Evolutionary conservation across 1,284 basidiomycete species (phyloP).

Genomic region (Entoloma clypeatum): DNA sequence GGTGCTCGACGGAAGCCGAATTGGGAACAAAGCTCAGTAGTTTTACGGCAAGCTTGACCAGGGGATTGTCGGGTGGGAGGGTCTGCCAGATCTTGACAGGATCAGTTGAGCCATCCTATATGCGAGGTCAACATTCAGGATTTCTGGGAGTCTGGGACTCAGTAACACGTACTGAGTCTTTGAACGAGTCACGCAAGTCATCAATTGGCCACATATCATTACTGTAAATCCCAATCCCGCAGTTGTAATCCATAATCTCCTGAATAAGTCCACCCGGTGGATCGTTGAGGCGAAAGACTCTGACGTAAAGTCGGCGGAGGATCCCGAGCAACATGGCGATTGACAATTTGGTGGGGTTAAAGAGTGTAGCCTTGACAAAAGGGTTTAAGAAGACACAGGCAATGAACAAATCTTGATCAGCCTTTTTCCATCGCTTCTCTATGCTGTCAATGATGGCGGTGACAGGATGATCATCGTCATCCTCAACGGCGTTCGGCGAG

Average conservation of each 20-base stretch:
- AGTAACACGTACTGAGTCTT: background rate
- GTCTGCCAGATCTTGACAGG: background rate
- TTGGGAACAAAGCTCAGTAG: background rate
- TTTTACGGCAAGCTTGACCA: background rate
- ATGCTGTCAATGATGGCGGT: slow-evolving; percentile 8
- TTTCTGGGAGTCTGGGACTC: too few relatives aligned
- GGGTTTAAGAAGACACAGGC: slow-evolving; percentile 7
- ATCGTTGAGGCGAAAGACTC: background rate
- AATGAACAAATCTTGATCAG: slow-evolving; percentile 10
- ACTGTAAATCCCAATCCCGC: background rate
- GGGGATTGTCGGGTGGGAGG: background rate
- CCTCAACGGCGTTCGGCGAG: background rate
- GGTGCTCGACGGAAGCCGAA: background rate
- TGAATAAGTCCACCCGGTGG: background rate
- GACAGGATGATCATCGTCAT: slow-evolving; percentile 2
- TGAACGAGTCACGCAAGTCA: background rate
- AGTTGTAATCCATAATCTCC: background rate
- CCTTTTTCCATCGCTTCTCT: slow-evolving; percentile 6
- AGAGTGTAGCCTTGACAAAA: slow-evolving; percentile 2
- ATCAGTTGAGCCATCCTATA: slow-evolving; percentile 1
- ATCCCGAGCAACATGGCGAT: background rate
- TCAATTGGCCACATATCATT: background rate
- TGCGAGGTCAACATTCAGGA: too few relatives aligned
- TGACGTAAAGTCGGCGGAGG: background rate
- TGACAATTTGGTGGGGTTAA: background rate